These are phyloP conservation scores for Colletotrichum somersetense DNA, from an alignment of 2,329 filamentous ascomycete genomes.

Conservation along the genomic window DNA sequence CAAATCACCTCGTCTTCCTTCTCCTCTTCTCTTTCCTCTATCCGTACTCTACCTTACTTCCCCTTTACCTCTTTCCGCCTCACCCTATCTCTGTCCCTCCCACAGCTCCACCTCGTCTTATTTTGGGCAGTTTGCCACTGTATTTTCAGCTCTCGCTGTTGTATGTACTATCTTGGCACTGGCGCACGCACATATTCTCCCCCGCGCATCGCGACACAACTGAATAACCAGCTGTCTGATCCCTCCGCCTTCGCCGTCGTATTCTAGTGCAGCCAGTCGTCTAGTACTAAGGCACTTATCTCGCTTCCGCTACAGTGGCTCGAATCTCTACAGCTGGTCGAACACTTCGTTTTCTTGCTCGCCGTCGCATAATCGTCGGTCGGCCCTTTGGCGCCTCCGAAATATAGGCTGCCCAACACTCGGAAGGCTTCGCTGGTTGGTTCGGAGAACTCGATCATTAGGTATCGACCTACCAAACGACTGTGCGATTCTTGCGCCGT, in stretches of 20 bases:
- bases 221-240: neutral
- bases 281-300: neutral
- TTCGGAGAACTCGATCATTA: neutral
- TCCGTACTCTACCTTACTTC: neutral
- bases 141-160: neutral
- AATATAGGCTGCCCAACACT: neutral
- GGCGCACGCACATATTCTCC: conserved; percentile 20
- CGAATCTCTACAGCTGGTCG: neutral
- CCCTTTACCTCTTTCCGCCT: neutral
- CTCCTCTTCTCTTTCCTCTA: neutral
- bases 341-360: neutral
- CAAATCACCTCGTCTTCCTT: neutral
- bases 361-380: neutral
- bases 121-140: neutral
- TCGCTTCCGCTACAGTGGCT: neutral
- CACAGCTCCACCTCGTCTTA: neutral
- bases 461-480: neutral
- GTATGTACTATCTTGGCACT: neutral
- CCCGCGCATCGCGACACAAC: conserved; percentile 19
- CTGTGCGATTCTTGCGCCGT: conserved; percentile 4
- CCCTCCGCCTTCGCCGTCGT: neutral
- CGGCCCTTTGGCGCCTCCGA: neutral
- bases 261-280: neutral
- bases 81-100: neutral
- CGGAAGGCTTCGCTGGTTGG: neutral